Base-by-base conservation (phyloP, 345 rosid genomes). In the Camelina neglecta region DNA sequence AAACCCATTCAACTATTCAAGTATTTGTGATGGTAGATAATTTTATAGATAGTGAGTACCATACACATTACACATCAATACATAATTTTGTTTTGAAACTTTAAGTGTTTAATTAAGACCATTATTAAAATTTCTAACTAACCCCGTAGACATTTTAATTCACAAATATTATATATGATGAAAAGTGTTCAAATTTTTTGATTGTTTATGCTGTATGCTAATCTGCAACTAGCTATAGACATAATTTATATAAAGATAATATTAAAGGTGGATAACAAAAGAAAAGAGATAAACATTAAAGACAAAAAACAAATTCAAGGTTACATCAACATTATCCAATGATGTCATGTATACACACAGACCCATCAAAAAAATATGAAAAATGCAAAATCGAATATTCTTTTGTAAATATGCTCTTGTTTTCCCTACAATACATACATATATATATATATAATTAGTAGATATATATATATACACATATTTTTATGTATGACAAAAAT, bases 291-390 rank as follows among this genome's bases (percentile, higher is more conserved):
- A 57, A 44, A 54, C 65, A 63, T 55, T 33, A 62, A 63, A 63
- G 45, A 63, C 60, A 51, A 70, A 56, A 23, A 70, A 38, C 70
- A 55, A 55, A 69, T 63, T 70, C 15, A 54, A 76, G 71, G 75
- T 76, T 63, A 76, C 80, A 76, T 76, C 80, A 76, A 76, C 80
- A 16, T 70, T 70, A 70, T 76, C 75, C 71, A 76, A 36, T 54
- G 70, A 69, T 62, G 70, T 71, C 65, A 69, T 47, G 64, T 63
- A 36, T 18, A 35, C 47, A 48, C 45, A 76, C 45, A 76, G n/a
- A 45, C 42, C 41, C 58, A 42, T 12, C 49, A 49, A 10, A 36
- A 31, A 60, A 53, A 60, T 15, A 62, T 61, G 58, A 60, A 60
- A 47, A 39, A 47, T 31, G 29, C 54, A 68, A 62, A 45, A 6